Conservation (phyloP, 2,329 filamentous ascomycete genomes). For the Cryphonectria radicalis region DNA sequence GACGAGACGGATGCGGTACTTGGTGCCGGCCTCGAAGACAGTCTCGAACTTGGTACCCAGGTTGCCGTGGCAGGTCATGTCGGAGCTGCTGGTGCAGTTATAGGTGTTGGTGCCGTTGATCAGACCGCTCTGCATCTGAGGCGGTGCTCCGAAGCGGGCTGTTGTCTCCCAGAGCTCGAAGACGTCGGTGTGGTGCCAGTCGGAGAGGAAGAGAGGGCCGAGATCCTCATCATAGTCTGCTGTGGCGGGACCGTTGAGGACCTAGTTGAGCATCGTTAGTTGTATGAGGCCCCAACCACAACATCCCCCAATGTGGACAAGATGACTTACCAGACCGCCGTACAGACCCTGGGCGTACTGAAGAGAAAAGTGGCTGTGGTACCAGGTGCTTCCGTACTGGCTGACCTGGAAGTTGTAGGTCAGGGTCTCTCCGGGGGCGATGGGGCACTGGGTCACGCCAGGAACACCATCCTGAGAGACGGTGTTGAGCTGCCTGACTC, state of each 20-base stretch:
- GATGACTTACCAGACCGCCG: conserved; percentile 36
- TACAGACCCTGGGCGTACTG: conserved; percentile 48
- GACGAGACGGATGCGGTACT: conserved; percentile 52
- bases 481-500: conserved; percentile 48
- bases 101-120: conserved; percentile 32
- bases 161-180: conserved; percentile 30
- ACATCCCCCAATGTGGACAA: no score
- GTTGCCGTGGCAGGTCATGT: conserved; percentile 29
- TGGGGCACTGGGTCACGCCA: conserved; percentile 46
- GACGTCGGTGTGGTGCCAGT: conserved; percentile 49
- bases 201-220: conserved; percentile 51
- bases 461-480: conserved; percentile 49
- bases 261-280: conserved; percentile 34
- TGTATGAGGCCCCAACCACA: no score
- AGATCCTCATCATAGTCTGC: conserved; percentile 55
- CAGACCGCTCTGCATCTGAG: conserved; percentile 33
- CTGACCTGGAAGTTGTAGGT: conserved; percentile 42
- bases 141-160: conserved; percentile 28
- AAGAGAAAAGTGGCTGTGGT: conserved; percentile 42
- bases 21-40: conserved; percentile 42
- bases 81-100: conserved; percentile 19
- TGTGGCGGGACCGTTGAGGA: conserved; percentile 50
- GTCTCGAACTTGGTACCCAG: conserved; percentile 37
- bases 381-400: conserved; percentile 45
- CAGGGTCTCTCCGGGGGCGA: conserved; percentile 40